Base-by-base conservation (phyloP, 257 asterid species). In the Nicotiana tomentosiformis region DNA sequence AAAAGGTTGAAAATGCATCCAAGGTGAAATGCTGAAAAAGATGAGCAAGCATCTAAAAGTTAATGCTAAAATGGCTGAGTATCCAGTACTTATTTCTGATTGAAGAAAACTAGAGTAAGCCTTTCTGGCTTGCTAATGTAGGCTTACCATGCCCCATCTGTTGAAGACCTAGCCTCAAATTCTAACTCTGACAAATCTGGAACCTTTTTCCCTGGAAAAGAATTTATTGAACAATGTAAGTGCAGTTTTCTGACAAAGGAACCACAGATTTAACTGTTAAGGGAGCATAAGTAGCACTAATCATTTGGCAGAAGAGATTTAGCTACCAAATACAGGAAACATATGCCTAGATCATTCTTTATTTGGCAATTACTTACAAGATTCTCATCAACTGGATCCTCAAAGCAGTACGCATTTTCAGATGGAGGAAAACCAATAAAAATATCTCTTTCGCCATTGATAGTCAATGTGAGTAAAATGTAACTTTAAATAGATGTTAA, bases 71-170 rank as follows among this genome's bases (percentile, higher is more conserved):
- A 60, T 77, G 51, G 67, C 20, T 23, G 26, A 30, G 29, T 77
- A 49, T 61, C 81, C 67, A 67, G 53, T 30, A 43, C 29, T 51
- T 10, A 78, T 43, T 61, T 57, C 35, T 37, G 51, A 7, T 49
- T 55, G 51, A 77, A 53, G 66, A 79, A 49, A 72, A 70, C 60
- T 20, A 56, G 29, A 32, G 23, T 62, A 60, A 18, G 23, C 32
- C 69, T 14, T 74, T 70, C 37, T 77, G 64, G 43, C 30, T 57
- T 60, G 87, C 72, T 65, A 67, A 74, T 66, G 35, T 68, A 72
- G 78, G 81, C 90, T 83, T 90, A 94, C 99, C 98, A 96, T 56
- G 99, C 99, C 69, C 93, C 96, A 80, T 96, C 99, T 85, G 72
- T 88, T 3, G 91, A 46, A 70, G 99, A 96, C 88, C 86, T 90